Conservation (phyloP, 805 yeast species). For the Wickerhamiella australiensis region DNA sequence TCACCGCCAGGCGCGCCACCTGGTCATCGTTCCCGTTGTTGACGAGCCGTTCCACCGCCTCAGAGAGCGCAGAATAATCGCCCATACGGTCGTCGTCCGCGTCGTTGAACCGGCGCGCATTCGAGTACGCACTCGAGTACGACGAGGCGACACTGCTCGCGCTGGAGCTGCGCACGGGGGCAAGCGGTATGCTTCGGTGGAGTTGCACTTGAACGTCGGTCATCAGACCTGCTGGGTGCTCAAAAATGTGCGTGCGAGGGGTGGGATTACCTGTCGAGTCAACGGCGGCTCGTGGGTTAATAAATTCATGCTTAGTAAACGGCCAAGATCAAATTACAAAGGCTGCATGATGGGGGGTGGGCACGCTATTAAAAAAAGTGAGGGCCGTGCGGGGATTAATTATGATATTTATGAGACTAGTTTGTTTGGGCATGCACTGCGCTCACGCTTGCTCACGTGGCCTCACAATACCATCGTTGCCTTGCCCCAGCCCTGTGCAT, state of each 20-base stretch:
- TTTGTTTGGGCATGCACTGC: not conserved
- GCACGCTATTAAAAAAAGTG: not conserved
- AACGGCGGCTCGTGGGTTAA: not conserved
- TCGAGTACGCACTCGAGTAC: not conserved
- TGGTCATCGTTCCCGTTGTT: not conserved
- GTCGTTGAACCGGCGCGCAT: not conserved
- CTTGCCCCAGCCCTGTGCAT: not conserved
- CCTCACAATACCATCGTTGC: not conserved
- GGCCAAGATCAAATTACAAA: not conserved
- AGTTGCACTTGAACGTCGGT: constrained; percentile 10
- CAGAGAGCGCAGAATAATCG: not conserved
- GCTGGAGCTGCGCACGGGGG: constrained; percentile 10
- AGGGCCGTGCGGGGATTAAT: not conserved
- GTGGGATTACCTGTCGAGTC: not conserved
- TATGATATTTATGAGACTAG: not conserved
- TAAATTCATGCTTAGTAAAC: constrained; percentile 6
- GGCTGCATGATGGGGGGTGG: no score
- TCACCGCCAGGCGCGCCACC: constrained; percentile 68
- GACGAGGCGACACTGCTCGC: constrained; percentile 5
- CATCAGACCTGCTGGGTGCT: constrained; percentile 5
- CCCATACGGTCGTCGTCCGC: not conserved
- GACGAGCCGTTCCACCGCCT: constrained; percentile 4
- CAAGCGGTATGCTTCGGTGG: constrained; percentile 1
- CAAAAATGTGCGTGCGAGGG: constrained; percentile 3
- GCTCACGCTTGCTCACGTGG: not conserved